Evolutionary conservation across 116 monocot species (phyloP).

Genomic region (Dioscorea cayenensis): DNA sequence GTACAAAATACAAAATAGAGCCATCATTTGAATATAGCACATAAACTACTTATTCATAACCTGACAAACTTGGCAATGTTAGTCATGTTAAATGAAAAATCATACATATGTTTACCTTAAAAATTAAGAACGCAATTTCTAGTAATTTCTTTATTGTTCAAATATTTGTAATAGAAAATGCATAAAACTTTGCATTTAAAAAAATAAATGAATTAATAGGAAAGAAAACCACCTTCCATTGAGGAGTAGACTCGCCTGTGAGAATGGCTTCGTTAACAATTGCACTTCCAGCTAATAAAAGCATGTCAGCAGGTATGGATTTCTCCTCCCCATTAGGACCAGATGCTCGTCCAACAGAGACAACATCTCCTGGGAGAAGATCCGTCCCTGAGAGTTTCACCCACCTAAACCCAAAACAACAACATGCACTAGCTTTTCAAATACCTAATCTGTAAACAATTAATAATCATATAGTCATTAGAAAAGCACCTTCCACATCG

Average conservation of each 20-base stretch:
- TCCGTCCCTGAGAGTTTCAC: constrained; percentile 88
- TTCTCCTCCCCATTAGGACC: constrained; percentile 78
- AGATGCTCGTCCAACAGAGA: constrained; percentile 79
- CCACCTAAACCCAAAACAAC: constrained; percentile 52
- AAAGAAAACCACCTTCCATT: constrained; percentile 82
- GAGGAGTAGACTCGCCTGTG: constrained; percentile 99
- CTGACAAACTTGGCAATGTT: no score
- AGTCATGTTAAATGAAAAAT: no score
- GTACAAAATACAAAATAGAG: no score
- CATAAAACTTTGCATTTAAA: no score
- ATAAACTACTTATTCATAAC: no score
- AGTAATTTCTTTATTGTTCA: no score
- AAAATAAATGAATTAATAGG: neutral
- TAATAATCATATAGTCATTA: neutral
- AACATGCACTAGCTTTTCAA: neutral
- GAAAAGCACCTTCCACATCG: constrained; percentile 83
- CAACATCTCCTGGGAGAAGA: constrained; percentile 95
- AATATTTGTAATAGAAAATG: no score
- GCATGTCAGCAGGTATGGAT: constrained; percentile 92
- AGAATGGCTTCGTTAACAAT: constrained; percentile 99
- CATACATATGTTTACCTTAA: no score
- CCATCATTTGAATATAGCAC: no score
- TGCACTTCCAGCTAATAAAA: constrained; percentile 85
- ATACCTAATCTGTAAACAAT: constrained; percentile 12
- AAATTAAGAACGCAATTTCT: no score